A percentile compares a stretch with the other conserved stretches of the same genome.
These are phyloP conservation scores for Corymbia maculata DNA, from an alignment of 345 rosid genomes.

Conservation along the genomic window DNA sequence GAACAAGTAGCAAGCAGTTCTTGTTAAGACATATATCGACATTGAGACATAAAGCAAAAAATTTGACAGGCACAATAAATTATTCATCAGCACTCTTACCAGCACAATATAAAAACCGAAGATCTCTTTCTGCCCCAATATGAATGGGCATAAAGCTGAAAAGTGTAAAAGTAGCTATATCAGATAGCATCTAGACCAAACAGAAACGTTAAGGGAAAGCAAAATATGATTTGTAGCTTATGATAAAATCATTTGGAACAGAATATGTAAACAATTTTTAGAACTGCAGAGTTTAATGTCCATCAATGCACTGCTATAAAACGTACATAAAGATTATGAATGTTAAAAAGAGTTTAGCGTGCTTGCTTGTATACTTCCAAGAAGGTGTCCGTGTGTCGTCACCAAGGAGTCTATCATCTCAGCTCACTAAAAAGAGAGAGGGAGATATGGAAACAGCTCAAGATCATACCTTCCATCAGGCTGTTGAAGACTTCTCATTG, in stretches of 20 bases:
- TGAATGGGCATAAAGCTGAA: conserved; percentile 83
- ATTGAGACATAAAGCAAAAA: not conserved
- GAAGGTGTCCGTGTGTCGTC: not conserved
- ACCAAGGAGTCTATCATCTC: not conserved
- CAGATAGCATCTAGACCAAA: not conserved
- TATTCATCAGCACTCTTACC: conserved; percentile 42
- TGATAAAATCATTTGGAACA: not conserved
- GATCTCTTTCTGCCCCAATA: conserved; percentile 79
- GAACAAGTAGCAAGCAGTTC: conserved; percentile 18
- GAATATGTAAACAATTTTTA: not conserved
- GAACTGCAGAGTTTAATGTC: not conserved
- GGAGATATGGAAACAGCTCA: not conserved
- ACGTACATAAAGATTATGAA: not conserved
- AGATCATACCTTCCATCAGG: conserved; percentile 70
- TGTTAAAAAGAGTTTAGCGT: not conserved
- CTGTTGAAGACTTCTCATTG: conserved; percentile 82
- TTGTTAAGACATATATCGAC: not conserved
- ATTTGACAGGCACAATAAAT: not conserved
- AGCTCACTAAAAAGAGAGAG: not conserved
- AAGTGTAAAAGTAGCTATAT: conserved; percentile 1
- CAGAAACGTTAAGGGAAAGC: not conserved
- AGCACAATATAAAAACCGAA: conserved; percentile 85
- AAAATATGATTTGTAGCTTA: not conserved
- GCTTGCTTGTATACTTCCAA: not conserved
- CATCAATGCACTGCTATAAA: not conserved